Evolutionary conservation across 495 filamentous ascomycete genomes (phyloP).

Genomic region (Neurospora sublineolata): DNA sequence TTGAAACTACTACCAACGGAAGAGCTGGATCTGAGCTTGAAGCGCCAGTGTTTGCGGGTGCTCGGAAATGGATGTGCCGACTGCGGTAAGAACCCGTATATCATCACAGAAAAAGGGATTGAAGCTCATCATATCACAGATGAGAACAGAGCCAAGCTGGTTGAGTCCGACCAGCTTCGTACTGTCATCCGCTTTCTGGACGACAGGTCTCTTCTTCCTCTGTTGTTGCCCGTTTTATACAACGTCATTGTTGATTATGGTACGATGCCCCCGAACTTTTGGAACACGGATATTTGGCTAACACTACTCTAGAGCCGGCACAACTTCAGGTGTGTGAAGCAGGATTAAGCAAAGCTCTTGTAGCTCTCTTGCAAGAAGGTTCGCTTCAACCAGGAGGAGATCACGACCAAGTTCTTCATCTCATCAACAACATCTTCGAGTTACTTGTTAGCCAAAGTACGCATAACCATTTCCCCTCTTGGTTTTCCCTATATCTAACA

Average conservation of each 20-base stretch:
- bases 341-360: constrained; percentile 27
- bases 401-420: constrained; percentile 18
- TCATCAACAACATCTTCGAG: constrained; percentile 38
- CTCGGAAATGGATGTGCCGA: constrained; percentile 78
- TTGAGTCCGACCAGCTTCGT: constrained; percentile 45
- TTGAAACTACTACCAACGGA: constrained; percentile 39
- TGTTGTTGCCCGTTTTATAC: constrained; percentile 57
- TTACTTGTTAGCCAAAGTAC: constrained; percentile 36
- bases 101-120: background rate
- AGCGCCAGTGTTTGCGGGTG: constrained; percentile 50
- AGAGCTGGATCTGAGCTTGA: constrained; percentile 20
- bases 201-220: constrained; percentile 36
- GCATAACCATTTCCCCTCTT: background rate
- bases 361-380: constrained; percentile 27
- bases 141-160: constrained; percentile 57
- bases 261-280: constrained; percentile 20
- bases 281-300: background rate
- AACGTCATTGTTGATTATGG: constrained; percentile 70
- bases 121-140: constrained; percentile 35
- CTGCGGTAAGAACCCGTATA: constrained; percentile 40
- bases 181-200: constrained; percentile 43
- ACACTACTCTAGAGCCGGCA: constrained; percentile 33
- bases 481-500: background rate
- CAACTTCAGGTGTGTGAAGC: constrained; percentile 39
- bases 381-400: constrained; percentile 13